Base-by-base conservation (phyloP, 371 early-diverging fungal genomes). In the Apophysomyces trapeziformis region DNA sequence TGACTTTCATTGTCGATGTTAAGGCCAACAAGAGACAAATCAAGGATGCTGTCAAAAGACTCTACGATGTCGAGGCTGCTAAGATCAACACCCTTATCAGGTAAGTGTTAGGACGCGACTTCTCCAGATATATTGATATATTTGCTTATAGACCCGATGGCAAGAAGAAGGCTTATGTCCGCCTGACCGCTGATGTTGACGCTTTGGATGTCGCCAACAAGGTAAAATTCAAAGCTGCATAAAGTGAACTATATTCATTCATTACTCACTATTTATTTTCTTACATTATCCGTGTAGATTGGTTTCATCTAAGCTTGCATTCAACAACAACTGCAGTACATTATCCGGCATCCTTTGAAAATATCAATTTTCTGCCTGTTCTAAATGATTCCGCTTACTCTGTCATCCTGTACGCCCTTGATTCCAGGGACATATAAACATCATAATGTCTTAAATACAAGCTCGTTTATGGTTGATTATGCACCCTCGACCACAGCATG, bases 101-200 rank as follows among this genome's bases (percentile, higher is more conserved):
- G 87, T 86, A 82, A 83, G 75, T 45, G 60, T 39, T 61, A 68
- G 67, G 3, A 12, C 6, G 7, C 18, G 35, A 7, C 21, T 32
- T 56, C 6, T 37, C 41, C 7, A n/a, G 58, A 35, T 36, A 37
- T 32, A 26, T n/a, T 8, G 7, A 39, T 47, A 16, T 12, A 38
- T 13, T 13, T 38, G n/a, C 41, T 16, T 93, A 57, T 76, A 90
- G 95, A 72, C 96, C 98, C 68, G 93, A 94, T 71, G 98, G 99
- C 61, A 78, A 87, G 78, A 99, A 99, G 93, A 99, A 98, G 93
- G 99, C 99, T 66, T 99, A 93, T 84, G 96, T 98, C 70, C 96
- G 95, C 75, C 89, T 99, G 69, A 85, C 93, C 65, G 88, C 96
- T 71, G 97, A 96, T 75, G 92, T 92, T 66, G 97, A 96, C 83